These are phyloP conservation scores for Chaetomium olivaceum DNA, from an alignment of 2,329 filamentous ascomycete species.

Conservation along the genomic window DNA sequence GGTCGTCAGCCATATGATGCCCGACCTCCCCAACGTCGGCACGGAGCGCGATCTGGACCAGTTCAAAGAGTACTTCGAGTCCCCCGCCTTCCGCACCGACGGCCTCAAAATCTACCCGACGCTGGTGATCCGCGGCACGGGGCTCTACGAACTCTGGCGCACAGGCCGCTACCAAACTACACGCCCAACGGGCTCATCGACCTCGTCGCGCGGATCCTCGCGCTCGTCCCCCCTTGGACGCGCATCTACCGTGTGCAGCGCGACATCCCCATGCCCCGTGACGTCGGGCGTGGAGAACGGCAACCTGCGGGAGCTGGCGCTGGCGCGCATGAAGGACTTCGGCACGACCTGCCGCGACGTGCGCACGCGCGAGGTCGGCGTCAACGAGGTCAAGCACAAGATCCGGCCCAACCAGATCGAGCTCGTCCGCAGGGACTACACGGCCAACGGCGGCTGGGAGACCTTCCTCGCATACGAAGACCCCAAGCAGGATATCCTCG, in stretches of 20 bases:
- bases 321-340: slow-evolving; percentile 99
- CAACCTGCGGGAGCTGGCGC: slow-evolving; percentile 86
- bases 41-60: slow-evolving; percentile 98
- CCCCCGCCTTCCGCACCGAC: slow-evolving; percentile 92
- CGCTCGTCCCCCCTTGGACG: slow-evolving; percentile 94
- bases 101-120: slow-evolving; percentile 98
- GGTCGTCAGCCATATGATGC: slow-evolving; percentile 99
- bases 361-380: slow-evolving; percentile 91
- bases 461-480: slow-evolving; percentile 98
- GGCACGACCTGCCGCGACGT: slow-evolving; percentile 96
- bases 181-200: slow-evolving; percentile 96
- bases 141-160: slow-evolving; percentile 94
- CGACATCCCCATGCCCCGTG: slow-evolving; percentile 99
- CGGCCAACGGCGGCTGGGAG: slow-evolving; percentile 96
- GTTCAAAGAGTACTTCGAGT: slow-evolving; percentile 97
- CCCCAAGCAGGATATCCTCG: slow-evolving; percentile 96
- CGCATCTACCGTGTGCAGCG: slow-evolving; percentile 97
- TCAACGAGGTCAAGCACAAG: slow-evolving; percentile 99
- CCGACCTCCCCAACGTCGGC: slow-evolving; percentile 93
- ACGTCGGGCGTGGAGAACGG: slow-evolving; percentile 98
- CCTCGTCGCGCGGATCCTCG: slow-evolving; percentile 92
- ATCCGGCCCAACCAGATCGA: slow-evolving; percentile 96
- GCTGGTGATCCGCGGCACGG: slow-evolving; percentile 92
- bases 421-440: slow-evolving; percentile 89
- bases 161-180: slow-evolving; percentile 98